Evolutionary conservation across 2,329 filamentous ascomycete genomes (phyloP).

Genomic region (Fusarium acutatum): DNA sequence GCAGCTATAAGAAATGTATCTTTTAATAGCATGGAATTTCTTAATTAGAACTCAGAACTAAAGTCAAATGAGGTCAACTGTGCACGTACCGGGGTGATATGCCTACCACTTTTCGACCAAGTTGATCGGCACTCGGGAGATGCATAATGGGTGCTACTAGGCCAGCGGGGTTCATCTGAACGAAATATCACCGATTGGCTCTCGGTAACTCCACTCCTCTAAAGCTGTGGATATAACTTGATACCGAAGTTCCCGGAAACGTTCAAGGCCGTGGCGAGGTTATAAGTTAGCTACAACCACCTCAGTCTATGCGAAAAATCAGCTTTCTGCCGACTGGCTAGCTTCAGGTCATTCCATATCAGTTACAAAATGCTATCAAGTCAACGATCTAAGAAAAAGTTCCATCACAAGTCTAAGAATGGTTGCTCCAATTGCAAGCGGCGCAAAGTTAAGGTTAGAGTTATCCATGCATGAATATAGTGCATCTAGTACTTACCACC

Average conservation of each 20-base stretch:
- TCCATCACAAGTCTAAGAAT: not conserved
- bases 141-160: not conserved
- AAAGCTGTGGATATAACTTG: not conserved
- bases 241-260: not conserved
- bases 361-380: rapidly evolving
- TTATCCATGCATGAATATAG: not conserved
- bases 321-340: not conserved
- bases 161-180: not conserved
- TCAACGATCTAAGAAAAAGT: not conserved
- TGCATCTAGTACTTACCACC: not conserved
- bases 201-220: not conserved
- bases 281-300: not conserved
- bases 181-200: not conserved
- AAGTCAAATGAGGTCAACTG: no score
- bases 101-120: no score
- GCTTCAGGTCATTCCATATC: not conserved
- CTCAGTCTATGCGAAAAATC: not conserved
- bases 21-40: not conserved
- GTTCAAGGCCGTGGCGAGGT: not conserved
- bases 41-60: not conserved
- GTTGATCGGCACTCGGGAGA: no score
- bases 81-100: no score
- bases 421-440: not conserved
- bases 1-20: not conserved
- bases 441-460: not conserved